A percentile compares a stretch with the other conserved stretches of the same genome.
Conservation (phyloP, 2,329 filamentous ascomycete species). For the Didymella lethalis region DNA sequence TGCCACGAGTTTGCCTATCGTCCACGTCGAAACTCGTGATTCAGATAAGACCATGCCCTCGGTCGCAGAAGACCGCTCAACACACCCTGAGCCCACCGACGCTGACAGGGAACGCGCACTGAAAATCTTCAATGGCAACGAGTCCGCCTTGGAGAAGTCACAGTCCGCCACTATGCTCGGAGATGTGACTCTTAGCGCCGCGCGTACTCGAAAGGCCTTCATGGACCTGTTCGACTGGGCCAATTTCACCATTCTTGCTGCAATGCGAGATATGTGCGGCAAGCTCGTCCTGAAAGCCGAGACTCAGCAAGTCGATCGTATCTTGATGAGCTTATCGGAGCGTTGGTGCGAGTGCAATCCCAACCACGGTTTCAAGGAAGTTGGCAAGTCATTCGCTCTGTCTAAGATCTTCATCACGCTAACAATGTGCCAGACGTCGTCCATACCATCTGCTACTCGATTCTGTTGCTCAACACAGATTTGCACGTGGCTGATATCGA, state of each 20-base stretch:
- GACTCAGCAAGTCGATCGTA: constrained; percentile 95
- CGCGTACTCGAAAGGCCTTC: constrained; percentile 73
- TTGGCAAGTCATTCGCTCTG: constrained; percentile 64
- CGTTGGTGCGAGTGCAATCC: constrained; percentile 95
- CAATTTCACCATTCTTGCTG: constrained; percentile 78
- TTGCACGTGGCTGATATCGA: constrained; percentile 94
- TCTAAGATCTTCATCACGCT: constrained; percentile 28
- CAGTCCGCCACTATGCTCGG: constrained; percentile 90
- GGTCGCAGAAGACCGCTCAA: constrained; percentile 44
- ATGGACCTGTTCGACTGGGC: constrained; percentile 92
- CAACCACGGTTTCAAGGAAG: constrained; percentile 89
- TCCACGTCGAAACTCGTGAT: constrained; percentile 60
- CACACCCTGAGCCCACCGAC: constrained; percentile 59
- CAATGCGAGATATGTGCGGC: constrained; percentile 81
- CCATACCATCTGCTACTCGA: constrained; percentile 95
- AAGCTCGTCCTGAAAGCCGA: constrained; percentile 86
- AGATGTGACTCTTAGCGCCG: constrained; percentile 65
- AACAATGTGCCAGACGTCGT: constrained; percentile 74
- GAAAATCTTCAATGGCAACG: constrained; percentile 83
- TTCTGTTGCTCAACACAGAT: constrained; percentile 95
- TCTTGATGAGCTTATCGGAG: constrained; percentile 85
- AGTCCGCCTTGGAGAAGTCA: constrained; percentile 79
- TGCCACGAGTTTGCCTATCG: constrained; percentile 58
- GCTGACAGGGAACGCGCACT: constrained; percentile 80
- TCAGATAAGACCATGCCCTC: constrained; percentile 47